Conservation (phyloP, 2,329 filamentous ascomycete species). For the Stachybotrys elegans region DNA sequence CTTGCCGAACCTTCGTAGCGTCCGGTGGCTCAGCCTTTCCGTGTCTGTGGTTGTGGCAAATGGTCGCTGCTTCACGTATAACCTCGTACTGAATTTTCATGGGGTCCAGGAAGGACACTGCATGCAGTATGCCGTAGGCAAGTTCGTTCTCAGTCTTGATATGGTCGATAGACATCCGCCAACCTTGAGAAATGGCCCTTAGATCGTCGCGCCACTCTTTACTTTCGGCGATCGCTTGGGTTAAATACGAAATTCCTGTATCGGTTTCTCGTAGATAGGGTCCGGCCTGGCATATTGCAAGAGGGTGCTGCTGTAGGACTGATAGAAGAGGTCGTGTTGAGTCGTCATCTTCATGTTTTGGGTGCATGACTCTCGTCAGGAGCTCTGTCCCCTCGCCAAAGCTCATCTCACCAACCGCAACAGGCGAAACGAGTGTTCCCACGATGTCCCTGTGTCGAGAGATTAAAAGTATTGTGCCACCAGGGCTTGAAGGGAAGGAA, state of each 20-base stretch:
- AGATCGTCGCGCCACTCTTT: conserved; percentile 16
- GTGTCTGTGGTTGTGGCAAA: no score
- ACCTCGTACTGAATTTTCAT: conserved; percentile 23
- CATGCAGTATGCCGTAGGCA: conserved; percentile 22
- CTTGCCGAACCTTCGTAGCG: no score
- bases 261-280: conserved; percentile 23
- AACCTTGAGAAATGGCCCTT: conserved; percentile 22
- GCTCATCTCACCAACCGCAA: conserved; percentile 19
- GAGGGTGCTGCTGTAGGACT: conserved; percentile 21
- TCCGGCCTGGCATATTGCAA: conserved; percentile 25
- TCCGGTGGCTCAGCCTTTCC: no score
- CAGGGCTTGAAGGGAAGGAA: conserved; percentile 16
- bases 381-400: conserved; percentile 9
- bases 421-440: conserved; percentile 16
- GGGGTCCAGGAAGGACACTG: conserved; percentile 25
- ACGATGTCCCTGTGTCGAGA: conserved; percentile 21
- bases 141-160: conserved; percentile 16
- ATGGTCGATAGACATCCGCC: conserved; percentile 23
- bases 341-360: background rate
- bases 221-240: conserved; percentile 15
- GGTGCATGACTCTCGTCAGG: background rate
- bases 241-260: conserved; percentile 16
- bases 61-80: conserved; percentile 12
- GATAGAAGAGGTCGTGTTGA: conserved; percentile 11
- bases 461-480: conserved; percentile 26